Conservation (phyloP, 1,284 basidiomycete species). For the Apiotrichum domesticum region DNA sequence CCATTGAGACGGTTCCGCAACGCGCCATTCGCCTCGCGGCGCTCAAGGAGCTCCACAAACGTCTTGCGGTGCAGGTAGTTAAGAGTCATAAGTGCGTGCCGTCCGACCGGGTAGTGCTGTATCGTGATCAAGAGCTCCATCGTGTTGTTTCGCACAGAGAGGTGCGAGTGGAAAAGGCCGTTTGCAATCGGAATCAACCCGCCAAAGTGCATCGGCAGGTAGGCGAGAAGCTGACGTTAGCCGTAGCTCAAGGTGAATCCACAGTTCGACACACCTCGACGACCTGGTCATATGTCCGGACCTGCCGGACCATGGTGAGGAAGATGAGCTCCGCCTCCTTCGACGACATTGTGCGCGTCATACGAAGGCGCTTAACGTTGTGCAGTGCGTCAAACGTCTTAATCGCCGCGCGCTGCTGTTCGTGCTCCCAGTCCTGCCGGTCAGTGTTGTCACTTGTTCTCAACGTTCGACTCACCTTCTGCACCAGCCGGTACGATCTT, state of each 20-base stretch:
- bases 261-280: slow-evolving; percentile 61
- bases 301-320: slow-evolving; percentile 61
- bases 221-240: slow-evolving; percentile 62
- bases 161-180: slow-evolving; percentile 79
- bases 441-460: background rate
- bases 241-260: background rate
- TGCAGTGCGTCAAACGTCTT: slow-evolving; percentile 64
- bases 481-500: slow-evolving; percentile 59
- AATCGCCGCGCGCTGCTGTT: slow-evolving; percentile 51
- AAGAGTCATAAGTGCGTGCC: slow-evolving; percentile 71
- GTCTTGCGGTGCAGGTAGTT: slow-evolving; percentile 78
- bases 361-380: slow-evolving; percentile 63
- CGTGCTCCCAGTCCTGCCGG: slow-evolving; percentile 55
- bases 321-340: slow-evolving; percentile 70
- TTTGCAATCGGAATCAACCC: slow-evolving; percentile 80
- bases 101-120: slow-evolving; percentile 70
- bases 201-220: slow-evolving; percentile 68
- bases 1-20: slow-evolving; percentile 2
- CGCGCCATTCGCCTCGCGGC: slow-evolving; percentile 11
- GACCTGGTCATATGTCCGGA: slow-evolving; percentile 76
- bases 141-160: slow-evolving; percentile 65
- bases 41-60: slow-evolving; percentile 22
- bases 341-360: slow-evolving; percentile 57
- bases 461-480: slow-evolving; percentile 50
- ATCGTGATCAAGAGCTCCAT: slow-evolving; percentile 78